Evolutionary conservation across 768 basidiomycete species (phyloP), one percentile per base, ranked within the genome.

Genomic region (Pisolithus microcarpus): DNA sequence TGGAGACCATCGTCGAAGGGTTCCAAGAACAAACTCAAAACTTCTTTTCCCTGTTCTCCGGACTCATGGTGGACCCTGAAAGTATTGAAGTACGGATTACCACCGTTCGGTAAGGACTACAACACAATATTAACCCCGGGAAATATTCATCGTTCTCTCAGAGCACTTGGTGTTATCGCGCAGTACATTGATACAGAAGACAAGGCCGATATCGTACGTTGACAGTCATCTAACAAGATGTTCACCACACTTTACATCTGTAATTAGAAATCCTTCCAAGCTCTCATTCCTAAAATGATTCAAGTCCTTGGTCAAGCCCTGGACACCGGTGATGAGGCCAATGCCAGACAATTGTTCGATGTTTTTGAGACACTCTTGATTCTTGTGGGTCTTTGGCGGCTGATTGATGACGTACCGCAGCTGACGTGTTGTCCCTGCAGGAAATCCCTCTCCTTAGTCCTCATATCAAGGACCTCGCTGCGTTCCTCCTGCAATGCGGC

Each of bases 301-400:
- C 77, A 80, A 52, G 93, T 97, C 46, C 84, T 97, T 37, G 85
- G 85, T 4, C 85, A 91, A 67, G 78, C 83, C 37, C 81, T 98
- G 7, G 87, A 88, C 57, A 66, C 78, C 34, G 80, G 78, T 34
- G 87, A 97, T 61, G 91, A 93, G 62, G 75, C 76, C 34, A 82
- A 82, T 49, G 89, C 91, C 43, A 84, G 93, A 56, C 84, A 94
- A 61, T 75, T 93, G 23, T 96, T 97, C 62, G 96, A 99, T 63
- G 91, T 97, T 26, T 77, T 98, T 55, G 96, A 98, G 75, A 94
- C 91, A 0, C 82, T 98, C 43, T 78, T 95, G 43, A 95, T 98
- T 63, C 81, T 97, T 52, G 90, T 89, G 57, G 52, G 84, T 67
- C 13, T 31, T 13, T 40, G 49, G 1, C 21, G 11, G 13, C 24